These are phyloP conservation scores for Gynandropsis gynandra DNA, from an alignment of 345 rosid species.

Conservation along the genomic window DNA sequence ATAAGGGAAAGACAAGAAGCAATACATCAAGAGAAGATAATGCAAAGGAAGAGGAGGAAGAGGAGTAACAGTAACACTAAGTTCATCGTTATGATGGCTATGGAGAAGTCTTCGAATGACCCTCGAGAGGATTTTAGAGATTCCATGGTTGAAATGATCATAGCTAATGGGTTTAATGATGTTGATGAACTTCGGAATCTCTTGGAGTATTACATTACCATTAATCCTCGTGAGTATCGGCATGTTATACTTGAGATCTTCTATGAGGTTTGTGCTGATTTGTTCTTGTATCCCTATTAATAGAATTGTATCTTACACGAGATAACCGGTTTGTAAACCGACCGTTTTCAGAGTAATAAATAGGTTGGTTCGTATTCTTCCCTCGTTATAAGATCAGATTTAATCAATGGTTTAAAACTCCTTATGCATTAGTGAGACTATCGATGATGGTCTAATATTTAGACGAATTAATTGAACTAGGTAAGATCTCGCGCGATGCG, in stretches of 20 bases:
- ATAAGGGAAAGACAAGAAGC: conserved; percentile 51
- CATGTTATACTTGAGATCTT: conserved; percentile 63
- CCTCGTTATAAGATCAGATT: background rate
- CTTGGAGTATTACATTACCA: conserved; percentile 69
- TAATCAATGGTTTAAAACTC: too few relatives aligned
- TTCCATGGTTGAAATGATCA: conserved; percentile 78
- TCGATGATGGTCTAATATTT: too few relatives aligned
- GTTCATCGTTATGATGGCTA: conserved; percentile 78
- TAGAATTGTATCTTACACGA: conserved; percentile 1
- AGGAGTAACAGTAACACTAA: conserved; percentile 29
- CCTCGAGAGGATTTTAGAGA: conserved; percentile 72
- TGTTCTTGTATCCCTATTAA: conserved; percentile 49
- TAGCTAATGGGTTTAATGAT: conserved; percentile 48
- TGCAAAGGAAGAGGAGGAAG: conserved; percentile 28
- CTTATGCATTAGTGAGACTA: too few relatives aligned
- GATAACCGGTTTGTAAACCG: conserved; percentile 12
- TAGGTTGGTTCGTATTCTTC: conserved; percentile 1
- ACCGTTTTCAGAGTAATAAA: conserved; percentile 10
- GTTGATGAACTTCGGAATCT: conserved; percentile 67
- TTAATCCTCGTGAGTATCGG: conserved; percentile 61
- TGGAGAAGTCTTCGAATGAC: conserved; percentile 72
- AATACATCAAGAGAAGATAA: conserved; percentile 25
- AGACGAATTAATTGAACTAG: too few relatives aligned
- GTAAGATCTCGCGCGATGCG: too few relatives aligned
- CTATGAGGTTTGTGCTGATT: conserved; percentile 63